Evolutionary conservation across 805 yeast species (phyloP), one percentile per base, ranked within the genome.

Genomic region (Myxozyma mucilagina): DNA sequence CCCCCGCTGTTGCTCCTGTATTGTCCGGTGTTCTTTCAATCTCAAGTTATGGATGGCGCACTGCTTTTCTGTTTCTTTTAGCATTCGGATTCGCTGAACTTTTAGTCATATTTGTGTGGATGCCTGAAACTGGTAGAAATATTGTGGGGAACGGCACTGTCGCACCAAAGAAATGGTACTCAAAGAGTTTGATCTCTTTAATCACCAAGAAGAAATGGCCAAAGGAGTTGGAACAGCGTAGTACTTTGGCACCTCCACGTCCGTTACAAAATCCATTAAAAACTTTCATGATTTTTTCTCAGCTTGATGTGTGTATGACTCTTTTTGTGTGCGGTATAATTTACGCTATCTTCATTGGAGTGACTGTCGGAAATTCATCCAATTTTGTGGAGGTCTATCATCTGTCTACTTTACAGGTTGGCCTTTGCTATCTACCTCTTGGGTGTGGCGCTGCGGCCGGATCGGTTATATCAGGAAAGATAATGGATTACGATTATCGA

Each of bases 1-100:
- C 96, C 1, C 87, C 86, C 68, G 90, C 90, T 1, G 78, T 90
- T 64, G 93, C 96, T 10, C 90, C 96, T 0, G 74, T 91, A n/a
- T 75, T 90, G 24, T 86, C 86, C 7, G 79, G 85, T 4, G 75
- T 76, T 0, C 67, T 83, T 70, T 77, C 79, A 67, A 31, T 58
- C 11, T 75, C 79, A 20, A 73, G 84, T 1, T 66, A 73, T 34
- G 78, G 83, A 18, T 90, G 97, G 96, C 78, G 92, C 67, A 83
- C 90, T 0, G 82, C 86, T n/a, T 87, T 88, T 68, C 84, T 90
- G 84, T 88, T 90, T 64, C 73, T 88, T 54, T 84, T 88, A 1
- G 84, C 87, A 32, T 84, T 87, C 9, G 82, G 87, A 35, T 86
- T 86, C 3, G 73, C 78, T 1, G 59, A 75, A 2, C 42, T 80